phyloP scores from a whole-genome alignment of 2,329 filamentous ascomycete species.

The Cytospora chrysosperma region DNA sequence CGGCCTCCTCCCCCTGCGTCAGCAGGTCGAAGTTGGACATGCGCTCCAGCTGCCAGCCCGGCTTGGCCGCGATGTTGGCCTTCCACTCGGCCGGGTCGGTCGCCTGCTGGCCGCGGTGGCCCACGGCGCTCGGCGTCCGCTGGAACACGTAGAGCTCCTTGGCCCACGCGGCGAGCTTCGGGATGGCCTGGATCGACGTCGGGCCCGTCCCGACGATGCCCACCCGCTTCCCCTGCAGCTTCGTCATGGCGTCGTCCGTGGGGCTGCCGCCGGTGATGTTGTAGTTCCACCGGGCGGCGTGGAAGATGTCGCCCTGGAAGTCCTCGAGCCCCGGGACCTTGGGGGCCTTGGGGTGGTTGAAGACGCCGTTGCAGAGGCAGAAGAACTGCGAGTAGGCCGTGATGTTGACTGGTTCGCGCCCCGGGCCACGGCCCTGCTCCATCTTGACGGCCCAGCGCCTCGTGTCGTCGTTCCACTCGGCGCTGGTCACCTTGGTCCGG shows the following conservation, averaged over 20 bases:
- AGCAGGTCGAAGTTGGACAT: constrained; percentile 42
- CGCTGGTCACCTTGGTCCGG: constrained; percentile 39
- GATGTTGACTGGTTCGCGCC: constrained; percentile 29
- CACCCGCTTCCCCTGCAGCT: constrained; percentile 47
- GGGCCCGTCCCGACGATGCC: constrained; percentile 52
- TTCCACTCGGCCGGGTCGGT: constrained; percentile 45
- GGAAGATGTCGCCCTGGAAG: constrained; percentile 44
- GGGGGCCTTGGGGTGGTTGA: constrained; percentile 43
- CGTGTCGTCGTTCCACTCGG: constrained; percentile 42
- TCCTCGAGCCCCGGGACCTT: constrained; percentile 42
- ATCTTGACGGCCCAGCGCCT: constrained; percentile 29
- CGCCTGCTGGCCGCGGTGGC: constrained; percentile 37
- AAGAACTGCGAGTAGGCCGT: constrained; percentile 41
- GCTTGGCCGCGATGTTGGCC: constrained; percentile 31
- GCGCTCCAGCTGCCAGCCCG: constrained; percentile 51
- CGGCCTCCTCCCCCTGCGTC: not conserved
- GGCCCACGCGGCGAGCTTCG: constrained; percentile 45
- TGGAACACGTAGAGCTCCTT: constrained; percentile 57
- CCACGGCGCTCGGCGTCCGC: constrained; percentile 49
- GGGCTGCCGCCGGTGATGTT: constrained; percentile 41
- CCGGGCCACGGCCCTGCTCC: constrained; percentile 16
- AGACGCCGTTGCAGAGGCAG: constrained; percentile 38
- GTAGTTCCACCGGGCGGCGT: constrained; percentile 49
- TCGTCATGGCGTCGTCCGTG: constrained; percentile 40
- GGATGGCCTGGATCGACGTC: constrained; percentile 46